phyloP scores from a whole-genome alignment of 495 filamentous ascomycete species.

The Lophiotrema nucula region DNA sequence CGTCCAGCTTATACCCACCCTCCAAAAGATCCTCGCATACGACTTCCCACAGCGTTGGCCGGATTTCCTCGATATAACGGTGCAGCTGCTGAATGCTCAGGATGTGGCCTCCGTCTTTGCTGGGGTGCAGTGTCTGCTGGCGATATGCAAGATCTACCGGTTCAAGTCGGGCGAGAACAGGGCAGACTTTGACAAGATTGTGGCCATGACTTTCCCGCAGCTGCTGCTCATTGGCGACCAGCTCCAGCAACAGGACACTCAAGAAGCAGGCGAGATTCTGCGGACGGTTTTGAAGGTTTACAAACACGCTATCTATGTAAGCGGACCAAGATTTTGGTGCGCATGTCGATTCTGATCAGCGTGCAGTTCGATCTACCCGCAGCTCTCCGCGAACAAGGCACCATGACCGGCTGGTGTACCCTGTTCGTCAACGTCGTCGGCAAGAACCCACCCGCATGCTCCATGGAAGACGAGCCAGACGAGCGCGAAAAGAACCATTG shows the following conservation, averaged over 20 bases:
- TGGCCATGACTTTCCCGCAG: conserved; percentile 87
- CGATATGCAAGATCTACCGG: conserved; percentile 88
- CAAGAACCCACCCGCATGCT: conserved; percentile 74
- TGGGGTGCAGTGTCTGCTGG: conserved; percentile 88
- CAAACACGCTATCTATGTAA: conserved; percentile 95
- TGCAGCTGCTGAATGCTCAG: conserved; percentile 79
- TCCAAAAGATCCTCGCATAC: conserved; percentile 91
- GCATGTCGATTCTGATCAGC: conserved; percentile 31
- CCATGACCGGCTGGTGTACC: conserved; percentile 91
- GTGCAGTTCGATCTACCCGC: conserved; percentile 79
- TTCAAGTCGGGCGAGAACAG: conserved; percentile 85
- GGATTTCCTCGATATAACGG: conserved; percentile 82
- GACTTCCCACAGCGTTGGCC: conserved; percentile 97
- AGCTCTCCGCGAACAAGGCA: conserved; percentile 70
- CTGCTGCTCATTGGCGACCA: conserved; percentile 81
- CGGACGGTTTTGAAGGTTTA: conserved; percentile 91
- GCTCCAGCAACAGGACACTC: conserved; percentile 81
- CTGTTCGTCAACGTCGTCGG: conserved; percentile 86
- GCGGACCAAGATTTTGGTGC: conserved; percentile 39
- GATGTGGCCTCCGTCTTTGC: conserved; percentile 85
- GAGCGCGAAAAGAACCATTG: conserved; percentile 93
- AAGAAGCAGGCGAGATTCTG: conserved; percentile 96
- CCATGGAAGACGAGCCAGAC: conserved; percentile 76
- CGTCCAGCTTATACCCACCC: conserved; percentile 84
- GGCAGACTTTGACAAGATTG: conserved; percentile 88